Conservation (phyloP, 1,139 yeast genomes). For the Candida sp. region DNA sequence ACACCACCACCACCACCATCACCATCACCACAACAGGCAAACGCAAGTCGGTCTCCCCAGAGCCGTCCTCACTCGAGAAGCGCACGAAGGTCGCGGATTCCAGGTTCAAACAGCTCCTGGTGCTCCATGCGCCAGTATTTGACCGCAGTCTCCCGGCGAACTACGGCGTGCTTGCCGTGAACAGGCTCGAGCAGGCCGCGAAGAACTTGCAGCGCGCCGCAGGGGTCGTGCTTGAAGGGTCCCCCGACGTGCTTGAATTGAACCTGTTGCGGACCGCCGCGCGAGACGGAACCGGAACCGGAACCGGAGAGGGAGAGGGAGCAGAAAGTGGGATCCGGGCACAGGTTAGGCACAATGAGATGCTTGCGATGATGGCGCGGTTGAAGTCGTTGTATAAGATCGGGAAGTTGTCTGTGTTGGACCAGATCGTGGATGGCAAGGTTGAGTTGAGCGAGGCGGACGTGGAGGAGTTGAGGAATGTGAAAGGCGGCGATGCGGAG, state of each 20-base stretch:
- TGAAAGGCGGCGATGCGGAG: slow-evolving; percentile 6
- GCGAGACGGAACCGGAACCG: background rate
- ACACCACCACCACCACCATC: too few relatives aligned
- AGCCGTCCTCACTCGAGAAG: background rate
- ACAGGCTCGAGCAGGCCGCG: slow-evolving; percentile 45
- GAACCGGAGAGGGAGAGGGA: slow-evolving; percentile 5
- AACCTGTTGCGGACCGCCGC: slow-evolving; percentile 20
- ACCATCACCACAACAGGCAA: background rate
- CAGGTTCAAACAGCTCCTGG: slow-evolving; percentile 5
- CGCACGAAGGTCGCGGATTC: background rate
- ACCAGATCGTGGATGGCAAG: slow-evolving; percentile 40
- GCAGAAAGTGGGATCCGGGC: slow-evolving; percentile 41
- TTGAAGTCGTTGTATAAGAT: slow-evolving; percentile 57
- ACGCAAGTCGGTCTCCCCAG: background rate
- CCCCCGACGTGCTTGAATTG: slow-evolving; percentile 55
- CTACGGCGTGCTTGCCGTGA: slow-evolving; percentile 42
- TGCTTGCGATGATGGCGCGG: slow-evolving; percentile 61
- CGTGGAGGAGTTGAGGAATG: slow-evolving; percentile 5
- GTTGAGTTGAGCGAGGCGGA: slow-evolving; percentile 14
- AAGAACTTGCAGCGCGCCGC: slow-evolving; percentile 55
- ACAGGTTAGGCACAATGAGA: slow-evolving; percentile 55
- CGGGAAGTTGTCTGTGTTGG: slow-evolving; percentile 52
- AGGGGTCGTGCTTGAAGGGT: slow-evolving; percentile 51
- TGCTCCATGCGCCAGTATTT: slow-evolving; percentile 12
- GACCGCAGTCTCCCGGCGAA: slow-evolving; percentile 12